Base-by-base conservation (phyloP, 306 rosid species). In the Sindora glabra region DNA sequence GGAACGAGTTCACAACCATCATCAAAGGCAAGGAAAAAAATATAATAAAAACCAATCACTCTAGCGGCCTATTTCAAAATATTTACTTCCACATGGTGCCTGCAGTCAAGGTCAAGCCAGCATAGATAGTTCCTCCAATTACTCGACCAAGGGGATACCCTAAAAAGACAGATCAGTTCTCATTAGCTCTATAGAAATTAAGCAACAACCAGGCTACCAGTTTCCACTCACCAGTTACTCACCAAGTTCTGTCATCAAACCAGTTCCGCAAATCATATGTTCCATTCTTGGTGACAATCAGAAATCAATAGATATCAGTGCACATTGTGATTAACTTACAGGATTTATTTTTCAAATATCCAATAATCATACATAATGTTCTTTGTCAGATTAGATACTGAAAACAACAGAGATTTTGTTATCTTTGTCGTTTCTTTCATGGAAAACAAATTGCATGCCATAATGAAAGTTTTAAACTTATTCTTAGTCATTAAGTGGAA, bases 241-340 rank as follows among this genome's bases (percentile, higher is more conserved):
- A 82, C 92, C 92, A 85, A 49, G 92, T 85, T 23, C 88, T 79
- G 27, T 85, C 92, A 72, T 85, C 92, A 55, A 85, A 81, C 92
- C 92, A 85, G 62, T 85, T 85, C 88, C 92, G 79, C 62, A 85
- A 85, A 19, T 85, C 88, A 67, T 85, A 85, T 53, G 81, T 81
- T 36, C 92, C 92, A 56, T 77, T 85, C 83, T 85, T 85, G 2
- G 81, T 74, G 53, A 85, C 77, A 75, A 40, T 81, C 88, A 81
- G 92, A 48, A 81, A 74, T 58, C 55, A 69, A 60, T 24, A 74
- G 47, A 76, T 12, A 59, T 30, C 8, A 24, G 7, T 15, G 29
- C 72, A 22, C 23, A 12, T 21, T 34, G 16, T 19, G n/a, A 6
- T 9, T 2, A 44, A 44, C 5, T 7, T 10, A 55, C 34, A 5